phyloP scores from a whole-genome alignment of 2,329 filamentous ascomycete genomes.

The Pseudogymnoascus destructans region DNA sequence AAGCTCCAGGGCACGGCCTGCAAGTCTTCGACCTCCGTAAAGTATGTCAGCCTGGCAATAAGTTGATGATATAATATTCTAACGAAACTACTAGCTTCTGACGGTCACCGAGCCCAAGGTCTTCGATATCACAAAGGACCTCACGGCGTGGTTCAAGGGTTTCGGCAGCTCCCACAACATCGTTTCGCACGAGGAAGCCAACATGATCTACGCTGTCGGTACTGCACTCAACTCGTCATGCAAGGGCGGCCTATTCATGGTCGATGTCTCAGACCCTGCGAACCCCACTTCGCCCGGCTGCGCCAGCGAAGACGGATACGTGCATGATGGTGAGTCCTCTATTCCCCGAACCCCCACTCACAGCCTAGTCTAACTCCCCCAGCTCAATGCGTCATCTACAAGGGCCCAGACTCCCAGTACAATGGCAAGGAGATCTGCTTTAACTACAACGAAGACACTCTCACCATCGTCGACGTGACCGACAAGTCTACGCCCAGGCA shows the following conservation, averaged over 20 bases:
- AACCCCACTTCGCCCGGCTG: slow-evolving; percentile 36
- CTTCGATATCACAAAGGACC: slow-evolving; percentile 28
- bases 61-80: neutral
- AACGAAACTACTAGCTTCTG: neutral
- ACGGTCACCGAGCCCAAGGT: slow-evolving; percentile 22
- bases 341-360: neutral
- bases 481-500: slow-evolving; percentile 29
- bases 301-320: slow-evolving; percentile 31
- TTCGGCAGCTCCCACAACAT: slow-evolving; percentile 31
- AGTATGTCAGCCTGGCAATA: slow-evolving; percentile 23
- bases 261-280: slow-evolving; percentile 34
- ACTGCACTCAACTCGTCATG: slow-evolving; percentile 26
- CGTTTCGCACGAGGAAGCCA: slow-evolving; percentile 29
- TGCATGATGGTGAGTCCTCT: slow-evolving; percentile 12
- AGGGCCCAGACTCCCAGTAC: slow-evolving; percentile 17
- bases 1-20: slow-evolving; percentile 34
- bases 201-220: slow-evolving; percentile 28
- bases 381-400: slow-evolving; percentile 15
- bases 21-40: slow-evolving; percentile 44
- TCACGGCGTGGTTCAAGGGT: slow-evolving; percentile 27
- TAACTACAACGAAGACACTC: slow-evolving; percentile 25
- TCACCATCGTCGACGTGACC: slow-evolving; percentile 34
- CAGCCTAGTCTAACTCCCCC: neutral
- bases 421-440: slow-evolving; percentile 17
- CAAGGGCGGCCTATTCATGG: slow-evolving; percentile 36